These are phyloP conservation scores for Phytophthora crassamura DNA, from an alignment of 352 stramenopile genomes.

Conservation along the genomic window DNA sequence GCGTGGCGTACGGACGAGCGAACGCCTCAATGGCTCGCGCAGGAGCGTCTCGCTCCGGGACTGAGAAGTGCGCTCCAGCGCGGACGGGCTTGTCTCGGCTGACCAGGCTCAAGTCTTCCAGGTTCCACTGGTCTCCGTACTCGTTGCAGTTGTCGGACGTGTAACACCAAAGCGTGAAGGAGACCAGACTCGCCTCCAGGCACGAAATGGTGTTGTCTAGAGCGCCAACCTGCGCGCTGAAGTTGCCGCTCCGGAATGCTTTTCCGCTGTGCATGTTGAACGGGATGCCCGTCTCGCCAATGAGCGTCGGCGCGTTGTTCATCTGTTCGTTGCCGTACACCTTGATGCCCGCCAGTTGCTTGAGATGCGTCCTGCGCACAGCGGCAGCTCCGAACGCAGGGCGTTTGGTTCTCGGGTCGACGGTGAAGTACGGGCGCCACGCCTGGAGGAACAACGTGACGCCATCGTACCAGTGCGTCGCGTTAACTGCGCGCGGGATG, in stretches of 20 bases:
- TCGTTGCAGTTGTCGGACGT: constrained; percentile 78
- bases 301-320: constrained; percentile 62
- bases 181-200: constrained; percentile 70
- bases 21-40: constrained; percentile 66
- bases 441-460: constrained; percentile 85
- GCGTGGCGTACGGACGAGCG: constrained; percentile 68
- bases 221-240: constrained; percentile 50
- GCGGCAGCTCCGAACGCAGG: constrained; percentile 68
- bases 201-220: constrained; percentile 74
- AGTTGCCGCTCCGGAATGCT: constrained; percentile 58
- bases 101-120: constrained; percentile 87
- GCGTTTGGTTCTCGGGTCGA: constrained; percentile 68
- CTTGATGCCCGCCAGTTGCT: constrained; percentile 67
- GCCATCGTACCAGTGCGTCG: constrained; percentile 93
- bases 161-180: constrained; percentile 93
- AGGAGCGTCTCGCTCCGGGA: constrained; percentile 42
- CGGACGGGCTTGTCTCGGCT: constrained; percentile 50
- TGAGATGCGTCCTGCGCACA: constrained; percentile 67
- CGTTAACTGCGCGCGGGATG: constrained; percentile 80
- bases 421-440: constrained; percentile 77
- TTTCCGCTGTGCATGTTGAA: constrained; percentile 65
- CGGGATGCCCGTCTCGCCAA: constrained; percentile 75
- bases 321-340: constrained; percentile 58
- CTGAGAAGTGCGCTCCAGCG: constrained; percentile 4
- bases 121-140: constrained; percentile 88